These are phyloP conservation scores for Phytopythium montanum DNA, from an alignment of 352 stramenopile species.

Conservation along the genomic window DNA sequence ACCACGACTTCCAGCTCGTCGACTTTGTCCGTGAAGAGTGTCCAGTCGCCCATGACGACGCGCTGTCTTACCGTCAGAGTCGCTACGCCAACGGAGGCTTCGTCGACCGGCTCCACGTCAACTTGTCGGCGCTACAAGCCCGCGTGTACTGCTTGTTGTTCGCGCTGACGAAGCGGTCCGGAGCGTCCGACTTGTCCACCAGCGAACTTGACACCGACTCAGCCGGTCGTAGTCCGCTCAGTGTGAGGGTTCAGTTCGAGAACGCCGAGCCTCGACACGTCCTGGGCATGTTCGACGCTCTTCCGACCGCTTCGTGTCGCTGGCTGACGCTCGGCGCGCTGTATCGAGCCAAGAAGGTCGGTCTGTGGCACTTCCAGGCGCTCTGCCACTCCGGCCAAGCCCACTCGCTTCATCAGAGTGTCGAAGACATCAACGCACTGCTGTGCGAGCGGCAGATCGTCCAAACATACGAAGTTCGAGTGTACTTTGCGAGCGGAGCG, in stretches of 20 bases:
- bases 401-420: slow-evolving; percentile 40
- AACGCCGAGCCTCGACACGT: slow-evolving; percentile 43
- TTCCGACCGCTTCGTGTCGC: slow-evolving; percentile 21
- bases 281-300: slow-evolving; percentile 43
- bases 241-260: slow-evolving; percentile 40
- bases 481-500: slow-evolving; percentile 22
- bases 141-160: slow-evolving; percentile 56
- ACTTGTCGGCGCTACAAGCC: slow-evolving; percentile 25
- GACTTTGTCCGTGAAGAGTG: slow-evolving; percentile 60
- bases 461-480: slow-evolving; percentile 51
- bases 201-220: neutral
- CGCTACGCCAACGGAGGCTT: slow-evolving; percentile 45
- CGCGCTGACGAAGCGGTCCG: slow-evolving; percentile 24
- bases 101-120: slow-evolving; percentile 44
- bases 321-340: slow-evolving; percentile 52
- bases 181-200: neutral
- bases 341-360: slow-evolving; percentile 48
- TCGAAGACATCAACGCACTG: slow-evolving; percentile 50
- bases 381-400: slow-evolving; percentile 35
- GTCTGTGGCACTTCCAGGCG: slow-evolving; percentile 46
- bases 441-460: slow-evolving; percentile 49
- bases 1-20: slow-evolving; percentile 57
- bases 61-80: slow-evolving; percentile 32
- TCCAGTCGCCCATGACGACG: slow-evolving; percentile 25
- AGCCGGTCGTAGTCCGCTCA: neutral